phyloP scores from a whole-genome alignment of 352 stramenopile genomes.

The Phytophthora megakarya region DNA sequence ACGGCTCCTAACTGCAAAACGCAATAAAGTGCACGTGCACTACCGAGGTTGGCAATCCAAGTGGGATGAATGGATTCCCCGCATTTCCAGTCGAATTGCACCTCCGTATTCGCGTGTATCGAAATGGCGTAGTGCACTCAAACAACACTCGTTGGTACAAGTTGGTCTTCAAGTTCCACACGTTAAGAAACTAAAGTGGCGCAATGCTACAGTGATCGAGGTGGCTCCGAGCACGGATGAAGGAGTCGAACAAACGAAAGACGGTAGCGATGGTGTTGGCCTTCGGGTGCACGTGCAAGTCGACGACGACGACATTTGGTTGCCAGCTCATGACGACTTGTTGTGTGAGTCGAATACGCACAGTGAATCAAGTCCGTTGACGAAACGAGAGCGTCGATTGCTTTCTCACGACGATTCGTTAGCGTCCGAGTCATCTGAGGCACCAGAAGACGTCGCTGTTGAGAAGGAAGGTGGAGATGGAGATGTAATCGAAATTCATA shows the following conservation, averaged over 20 bases:
- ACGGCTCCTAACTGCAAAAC: conserved; percentile 10
- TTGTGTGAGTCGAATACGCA: conserved; percentile 19
- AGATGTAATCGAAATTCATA: not conserved
- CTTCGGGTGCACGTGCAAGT: conserved; percentile 27
- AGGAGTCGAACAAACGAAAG: not conserved
- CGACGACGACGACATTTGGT: conserved; percentile 26
- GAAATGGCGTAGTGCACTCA: conserved; percentile 24
- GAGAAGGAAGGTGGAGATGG: not conserved
- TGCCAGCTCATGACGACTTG: conserved; percentile 29
- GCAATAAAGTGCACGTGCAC: conserved; percentile 32
- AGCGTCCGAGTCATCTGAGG: not conserved
- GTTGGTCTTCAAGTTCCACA: conserved; percentile 25
- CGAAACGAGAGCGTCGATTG: conserved; percentile 9
- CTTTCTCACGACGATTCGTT: conserved; percentile 17
- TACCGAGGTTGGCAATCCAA: conserved; percentile 32
- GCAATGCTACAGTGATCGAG: conserved; percentile 30
- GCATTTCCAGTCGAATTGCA: conserved; percentile 17
- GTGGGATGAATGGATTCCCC: conserved; percentile 34
- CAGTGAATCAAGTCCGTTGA: conserved; percentile 20
- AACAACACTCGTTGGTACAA: conserved; percentile 16
- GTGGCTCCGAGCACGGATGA: conserved; percentile 7
- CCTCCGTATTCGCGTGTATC: conserved; percentile 23
- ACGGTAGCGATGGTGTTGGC: conserved; percentile 3
- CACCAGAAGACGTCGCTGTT: not conserved
- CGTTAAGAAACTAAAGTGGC: conserved; percentile 25